Conservation (phyloP, 2,329 filamentous ascomycete genomes). For the Aspergillus sp. region DNA sequence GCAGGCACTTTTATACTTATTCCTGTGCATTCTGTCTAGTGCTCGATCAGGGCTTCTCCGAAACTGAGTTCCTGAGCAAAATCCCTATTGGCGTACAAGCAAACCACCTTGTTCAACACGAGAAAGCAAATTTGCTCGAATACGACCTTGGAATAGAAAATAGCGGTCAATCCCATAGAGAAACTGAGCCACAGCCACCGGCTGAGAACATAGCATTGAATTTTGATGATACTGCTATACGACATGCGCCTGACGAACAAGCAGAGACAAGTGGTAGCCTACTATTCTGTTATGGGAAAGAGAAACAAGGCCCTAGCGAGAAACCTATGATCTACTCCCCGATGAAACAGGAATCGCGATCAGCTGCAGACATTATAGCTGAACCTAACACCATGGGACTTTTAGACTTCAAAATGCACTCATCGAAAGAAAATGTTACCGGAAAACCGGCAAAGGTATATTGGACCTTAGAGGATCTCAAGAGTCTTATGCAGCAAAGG, state of each 20-base stretch:
- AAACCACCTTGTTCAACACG: background rate
- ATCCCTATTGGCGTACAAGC: background rate
- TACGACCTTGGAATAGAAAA: background rate
- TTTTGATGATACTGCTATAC: background rate
- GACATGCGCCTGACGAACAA: background rate
- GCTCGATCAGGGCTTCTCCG: constrained; percentile 24
- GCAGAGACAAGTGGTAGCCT: background rate
- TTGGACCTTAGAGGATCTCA: constrained; percentile 27
- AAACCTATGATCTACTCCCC: background rate
- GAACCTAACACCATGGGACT: constrained; percentile 6
- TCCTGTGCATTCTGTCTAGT: constrained; percentile 4
- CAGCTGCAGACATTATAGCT: background rate
- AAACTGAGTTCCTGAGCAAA: constrained; percentile 22
- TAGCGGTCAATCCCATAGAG: background rate
- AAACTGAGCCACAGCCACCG: background rate
- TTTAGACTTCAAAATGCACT: constrained; percentile 17
- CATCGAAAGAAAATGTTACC: background rate
- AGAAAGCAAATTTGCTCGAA: background rate
- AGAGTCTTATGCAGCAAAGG: constrained; percentile 18
- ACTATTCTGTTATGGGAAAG: background rate
- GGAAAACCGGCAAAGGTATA: constrained; percentile 8
- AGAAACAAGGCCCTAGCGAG: background rate
- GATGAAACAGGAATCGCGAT: background rate
- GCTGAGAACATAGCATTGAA: background rate
- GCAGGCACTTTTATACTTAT: background rate